These are phyloP conservation scores for Agastache rugosa DNA, from an alignment of 257 asterid species.

Conservation along the genomic window DNA sequence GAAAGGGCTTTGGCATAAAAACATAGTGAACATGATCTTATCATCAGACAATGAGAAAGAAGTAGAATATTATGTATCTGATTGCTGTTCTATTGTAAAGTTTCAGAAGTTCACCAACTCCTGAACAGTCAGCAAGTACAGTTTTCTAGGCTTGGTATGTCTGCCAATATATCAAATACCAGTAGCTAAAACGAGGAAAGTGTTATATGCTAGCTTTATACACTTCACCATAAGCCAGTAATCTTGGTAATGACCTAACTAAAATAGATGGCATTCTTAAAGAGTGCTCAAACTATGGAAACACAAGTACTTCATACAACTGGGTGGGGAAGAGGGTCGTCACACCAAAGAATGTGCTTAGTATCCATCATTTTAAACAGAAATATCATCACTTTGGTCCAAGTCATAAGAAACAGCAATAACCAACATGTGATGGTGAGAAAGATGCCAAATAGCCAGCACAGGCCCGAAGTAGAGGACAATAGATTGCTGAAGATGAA, in stretches of 20 bases:
- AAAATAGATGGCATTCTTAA: constrained; percentile 16
- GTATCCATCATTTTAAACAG: constrained; percentile 31
- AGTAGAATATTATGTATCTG: constrained; percentile 5
- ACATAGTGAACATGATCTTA: constrained; percentile 16
- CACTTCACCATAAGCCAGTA: constrained; percentile 5
- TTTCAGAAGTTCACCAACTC: constrained; percentile 25
- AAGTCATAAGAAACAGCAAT: constrained; percentile 42
- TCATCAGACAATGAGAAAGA: constrained; percentile 10
- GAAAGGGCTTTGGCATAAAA: constrained; percentile 19
- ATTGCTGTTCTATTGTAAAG: constrained; percentile 16
- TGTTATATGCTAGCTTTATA: constrained; percentile 7
- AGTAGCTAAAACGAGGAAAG: constrained; percentile 23
- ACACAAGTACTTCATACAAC: constrained; percentile 23
- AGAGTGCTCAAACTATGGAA: constrained; percentile 1
- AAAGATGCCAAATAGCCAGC: constrained; percentile 93
- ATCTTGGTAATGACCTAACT: constrained; percentile 12
- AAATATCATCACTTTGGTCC: constrained; percentile 31
- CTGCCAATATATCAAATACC: constrained; percentile 30
- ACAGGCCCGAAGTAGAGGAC: constrained; percentile 88
- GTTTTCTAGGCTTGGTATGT: constrained; percentile 29
- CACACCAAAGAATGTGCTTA: constrained; percentile 26
- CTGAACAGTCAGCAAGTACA: constrained; percentile 3
- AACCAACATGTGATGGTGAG: constrained; percentile 92
- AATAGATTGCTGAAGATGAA: constrained; percentile 71
- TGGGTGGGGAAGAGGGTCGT: constrained; percentile 15